Base-by-base conservation (phyloP, 345 rosid genomes). In the Physaria fendleri region DNA sequence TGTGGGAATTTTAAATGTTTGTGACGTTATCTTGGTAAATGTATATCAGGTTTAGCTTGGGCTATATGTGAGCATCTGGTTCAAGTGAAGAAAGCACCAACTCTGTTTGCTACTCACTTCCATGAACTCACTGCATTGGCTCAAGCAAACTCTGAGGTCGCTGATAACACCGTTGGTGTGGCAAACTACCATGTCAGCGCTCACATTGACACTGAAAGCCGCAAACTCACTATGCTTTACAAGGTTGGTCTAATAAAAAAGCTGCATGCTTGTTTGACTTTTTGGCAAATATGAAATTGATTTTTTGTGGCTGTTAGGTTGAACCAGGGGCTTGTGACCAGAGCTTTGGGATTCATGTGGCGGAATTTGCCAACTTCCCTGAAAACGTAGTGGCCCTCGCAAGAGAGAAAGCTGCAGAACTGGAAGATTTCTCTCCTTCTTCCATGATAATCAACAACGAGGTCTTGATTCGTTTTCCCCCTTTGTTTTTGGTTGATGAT, bases 11-110 rank as follows among this genome's bases (percentile, higher is more conserved):
- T 6, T n/a, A n/a, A 14, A 21, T 27, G 50, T 18, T 61, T 42
- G 37, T 48, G 40, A 45, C 37, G 16, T 22, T 29, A 18, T 56
- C 24, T n/a, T 64, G 64, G 38, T 64, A 33, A 56, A 18, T 40
- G n/a, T n/a, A 8, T 41, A 37, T 64, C 80, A 92, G 98, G 97
- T 76, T 77, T 89, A 60, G 99, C 99, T 4, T 89, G 99, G 99
- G 99, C 95, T 60, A 93, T 93, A 69, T 93, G 99, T n/a, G 99
- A 89, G 79, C 88, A 93, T 79, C 81, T 93, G 59, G 82, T 87
- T 61, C 82, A 85, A 76, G 95, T 71, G 76, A 83, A 85, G 64
- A 85, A 84, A 73, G 95, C 99, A 21, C 97, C 99, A 11, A 82
- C 96, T 8, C 62, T 93, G 62, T 93, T 93, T 56, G 99, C 99